Evolutionary conservation across 1,284 basidiomycete genomes (phyloP).

Genomic region (Malassezia japonica): DNA sequence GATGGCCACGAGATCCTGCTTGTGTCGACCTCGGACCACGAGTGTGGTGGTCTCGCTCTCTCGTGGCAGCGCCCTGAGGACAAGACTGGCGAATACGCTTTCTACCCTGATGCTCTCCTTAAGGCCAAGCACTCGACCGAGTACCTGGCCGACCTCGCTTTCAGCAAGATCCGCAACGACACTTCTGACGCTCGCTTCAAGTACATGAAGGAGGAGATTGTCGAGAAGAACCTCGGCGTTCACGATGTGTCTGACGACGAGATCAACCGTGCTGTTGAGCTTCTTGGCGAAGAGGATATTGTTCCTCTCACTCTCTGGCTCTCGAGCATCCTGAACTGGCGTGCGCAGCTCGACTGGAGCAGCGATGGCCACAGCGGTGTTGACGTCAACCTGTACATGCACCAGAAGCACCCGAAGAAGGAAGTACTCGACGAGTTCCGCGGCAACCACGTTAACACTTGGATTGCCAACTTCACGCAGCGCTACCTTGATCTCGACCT

Average conservation of each 20-base stretch:
- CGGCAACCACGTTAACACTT: constrained; percentile 39
- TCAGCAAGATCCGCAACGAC: constrained; percentile 21
- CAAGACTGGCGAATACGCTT: constrained; percentile 23
- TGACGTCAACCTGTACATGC: constrained; percentile 28
- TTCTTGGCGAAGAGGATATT: constrained; percentile 16
- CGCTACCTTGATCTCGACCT: constrained; percentile 27
- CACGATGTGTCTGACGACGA: constrained; percentile 28
- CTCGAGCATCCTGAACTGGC: constrained; percentile 29
- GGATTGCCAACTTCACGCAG: constrained; percentile 30
- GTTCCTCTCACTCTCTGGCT: constrained; percentile 22
- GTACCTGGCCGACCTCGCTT: constrained; percentile 22
- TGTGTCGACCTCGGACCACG: constrained; percentile 41
- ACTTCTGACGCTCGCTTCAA: constrained; percentile 17
- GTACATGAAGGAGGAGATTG: constrained; percentile 26
- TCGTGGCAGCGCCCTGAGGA: constrained; percentile 28
- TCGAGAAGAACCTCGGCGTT: constrained; percentile 25
- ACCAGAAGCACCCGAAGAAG: constrained; percentile 17
- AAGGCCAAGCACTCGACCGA: constrained; percentile 38
- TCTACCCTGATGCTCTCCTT: constrained; percentile 38
- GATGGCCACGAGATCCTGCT: constrained; percentile 19
- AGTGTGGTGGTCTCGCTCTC: constrained; percentile 42
- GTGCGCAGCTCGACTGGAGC: constrained; percentile 33
- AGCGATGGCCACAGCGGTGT: constrained; percentile 32
- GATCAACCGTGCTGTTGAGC: constrained; percentile 21
- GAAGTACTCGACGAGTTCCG: constrained; percentile 1